Evolutionary conservation across 2,329 filamentous ascomycete species (phyloP).

Genomic region (Pseudocercospora vitis): DNA sequence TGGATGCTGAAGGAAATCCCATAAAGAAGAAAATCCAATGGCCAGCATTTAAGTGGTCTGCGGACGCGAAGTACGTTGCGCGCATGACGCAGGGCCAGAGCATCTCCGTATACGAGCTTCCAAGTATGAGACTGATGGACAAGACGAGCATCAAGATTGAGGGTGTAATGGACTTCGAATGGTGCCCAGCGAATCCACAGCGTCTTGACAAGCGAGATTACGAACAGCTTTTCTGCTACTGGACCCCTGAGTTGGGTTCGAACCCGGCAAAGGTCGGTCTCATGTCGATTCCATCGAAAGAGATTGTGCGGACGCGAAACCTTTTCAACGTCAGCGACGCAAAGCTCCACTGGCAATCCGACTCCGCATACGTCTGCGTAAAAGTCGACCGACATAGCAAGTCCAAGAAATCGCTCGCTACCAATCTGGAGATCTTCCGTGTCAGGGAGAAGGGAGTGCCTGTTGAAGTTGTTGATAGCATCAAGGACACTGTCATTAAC

Average conservation of each 20-base stretch:
- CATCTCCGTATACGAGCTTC: conserved; percentile 88
- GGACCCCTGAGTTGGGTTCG: conserved; percentile 97
- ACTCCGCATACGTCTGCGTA: conserved; percentile 89
- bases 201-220: conserved; percentile 86
- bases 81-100: conserved; percentile 83
- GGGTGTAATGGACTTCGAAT: conserved; percentile 96
- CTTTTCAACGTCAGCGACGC: conserved; percentile 97
- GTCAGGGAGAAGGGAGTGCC: conserved; percentile 96
- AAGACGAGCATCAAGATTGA: conserved; percentile 95
- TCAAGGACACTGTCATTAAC: conserved; percentile 99
- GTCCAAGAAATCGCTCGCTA: conserved; percentile 96
- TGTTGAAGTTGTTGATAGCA: conserved; percentile 93
- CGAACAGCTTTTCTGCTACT: conserved; percentile 96
- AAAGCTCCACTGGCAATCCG: conserved; percentile 98
- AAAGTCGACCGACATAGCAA: conserved; percentile 99
- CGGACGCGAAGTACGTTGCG: conserved; percentile 95
- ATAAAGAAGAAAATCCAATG: conserved; percentile 92
- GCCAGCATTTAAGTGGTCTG: conserved; percentile 99
- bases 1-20: conserved; percentile 62
- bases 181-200: conserved; percentile 80
- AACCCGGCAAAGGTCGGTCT: conserved; percentile 96
- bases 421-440: conserved; percentile 97
- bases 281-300: conserved; percentile 94
- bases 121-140: conserved; percentile 84
- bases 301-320: conserved; percentile 90